Percentiles rank a stretch among this genome's conserved stretches.
These are phyloP conservation scores for Loxodes magnus DNA, from an alignment of 73 alveolate genomes.

Conservation along the genomic window DNA sequence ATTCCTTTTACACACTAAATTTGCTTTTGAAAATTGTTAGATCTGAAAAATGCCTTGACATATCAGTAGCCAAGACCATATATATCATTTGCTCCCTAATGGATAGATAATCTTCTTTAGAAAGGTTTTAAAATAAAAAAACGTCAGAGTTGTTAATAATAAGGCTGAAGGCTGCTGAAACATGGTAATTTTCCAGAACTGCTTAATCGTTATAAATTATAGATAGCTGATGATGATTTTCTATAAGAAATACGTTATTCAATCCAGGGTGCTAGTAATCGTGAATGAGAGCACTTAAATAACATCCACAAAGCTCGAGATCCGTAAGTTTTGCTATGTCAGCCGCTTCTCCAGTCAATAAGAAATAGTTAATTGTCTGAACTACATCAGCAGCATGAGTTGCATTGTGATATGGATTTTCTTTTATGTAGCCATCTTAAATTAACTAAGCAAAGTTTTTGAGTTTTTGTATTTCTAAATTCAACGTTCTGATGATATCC, in stretches of 20 bases:
- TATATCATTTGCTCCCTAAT: slow-evolving; percentile 49
- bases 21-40: slow-evolving; percentile 32
- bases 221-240: slow-evolving; percentile 28
- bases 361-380: slow-evolving; percentile 55
- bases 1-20: too few species aligned
- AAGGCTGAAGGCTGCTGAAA: slow-evolving; percentile 36
- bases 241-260: slow-evolving; percentile 33
- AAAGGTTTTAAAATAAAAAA: slow-evolving; percentile 19
- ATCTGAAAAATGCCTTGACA: slow-evolving; percentile 68
- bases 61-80: slow-evolving; percentile 71
- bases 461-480: slow-evolving; percentile 6
- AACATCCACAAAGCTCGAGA: slow-evolving; percentile 34
- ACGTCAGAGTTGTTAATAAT: slow-evolving; percentile 13
- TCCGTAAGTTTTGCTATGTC: slow-evolving; percentile 34
- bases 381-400: slow-evolving; percentile 75
- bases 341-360: slow-evolving; percentile 38
- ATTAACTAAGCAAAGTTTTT: slow-evolving; percentile 26
- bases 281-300: slow-evolving; percentile 49
- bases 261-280: slow-evolving; percentile 66
- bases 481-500: too few species aligned
- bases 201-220: slow-evolving; percentile 43
- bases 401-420: slow-evolving; percentile 54
- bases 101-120: slow-evolving; percentile 30
- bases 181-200: slow-evolving; percentile 46
- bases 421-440: slow-evolving; percentile 27